phyloP scores from a whole-genome alignment of 345 rosid genomes.

The Eutrema yunnanense region DNA sequence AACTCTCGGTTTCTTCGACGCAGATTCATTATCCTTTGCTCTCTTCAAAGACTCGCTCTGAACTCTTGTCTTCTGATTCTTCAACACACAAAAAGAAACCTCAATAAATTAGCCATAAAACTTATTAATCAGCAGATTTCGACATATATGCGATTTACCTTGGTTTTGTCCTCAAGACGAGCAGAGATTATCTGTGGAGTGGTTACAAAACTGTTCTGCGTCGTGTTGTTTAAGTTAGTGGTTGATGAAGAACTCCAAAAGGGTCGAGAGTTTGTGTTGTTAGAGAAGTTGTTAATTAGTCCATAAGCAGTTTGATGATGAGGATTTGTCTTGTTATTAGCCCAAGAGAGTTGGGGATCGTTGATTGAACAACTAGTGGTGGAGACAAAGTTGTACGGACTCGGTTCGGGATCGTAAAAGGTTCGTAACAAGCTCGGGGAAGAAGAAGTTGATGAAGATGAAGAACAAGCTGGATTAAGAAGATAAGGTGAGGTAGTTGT shows the following conservation, averaged over 20 bases:
- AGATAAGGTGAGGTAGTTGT: conserved; percentile 23
- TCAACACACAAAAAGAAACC: neutral
- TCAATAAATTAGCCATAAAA: neutral
- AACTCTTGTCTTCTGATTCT: conserved; percentile 24
- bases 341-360: conserved; percentile 38
- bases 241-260: conserved; percentile 28
- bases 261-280: conserved; percentile 26
- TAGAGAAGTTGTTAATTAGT: conserved; percentile 26
- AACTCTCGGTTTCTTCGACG: conserved; percentile 56
- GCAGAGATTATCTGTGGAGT: conserved; percentile 23
- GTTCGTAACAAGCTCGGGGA: conserved; percentile 37
- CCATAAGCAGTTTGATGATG: conserved; percentile 22
- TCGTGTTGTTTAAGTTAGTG: conserved; percentile 23
- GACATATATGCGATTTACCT: conserved; percentile 15
- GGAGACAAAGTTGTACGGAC: conserved; percentile 32
- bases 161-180: conserved; percentile 20
- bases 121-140: neutral
- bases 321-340: conserved; percentile 28
- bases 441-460: conserved; percentile 35
- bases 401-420: conserved; percentile 35
- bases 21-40: conserved; percentile 43
- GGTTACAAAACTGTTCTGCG: conserved; percentile 18
- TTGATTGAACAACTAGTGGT: conserved; percentile 35
- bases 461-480: conserved; percentile 24
- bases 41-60: conserved; percentile 32